A percentile compares a stretch with the other conserved stretches of the same genome.
Conservation (phyloP, 2,329 filamentous ascomycete species). For the Metarhizium anisopliae region DNA sequence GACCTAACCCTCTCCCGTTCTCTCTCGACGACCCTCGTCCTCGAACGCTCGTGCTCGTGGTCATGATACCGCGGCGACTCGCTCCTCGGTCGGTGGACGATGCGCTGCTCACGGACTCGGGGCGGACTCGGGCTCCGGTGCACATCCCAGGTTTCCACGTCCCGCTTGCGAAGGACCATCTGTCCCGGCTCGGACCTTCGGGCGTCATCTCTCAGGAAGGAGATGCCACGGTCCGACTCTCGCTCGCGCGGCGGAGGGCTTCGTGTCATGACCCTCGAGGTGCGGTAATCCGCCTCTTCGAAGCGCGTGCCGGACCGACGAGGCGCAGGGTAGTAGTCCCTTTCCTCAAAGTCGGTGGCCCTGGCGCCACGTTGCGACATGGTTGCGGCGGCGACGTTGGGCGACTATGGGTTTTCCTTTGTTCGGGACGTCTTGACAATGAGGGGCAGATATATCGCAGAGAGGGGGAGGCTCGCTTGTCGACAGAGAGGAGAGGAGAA, state of each 20-base stretch:
- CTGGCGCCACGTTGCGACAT: slow-evolving; percentile 12
- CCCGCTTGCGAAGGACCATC: slow-evolving; percentile 45
- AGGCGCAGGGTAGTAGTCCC: slow-evolving; percentile 31
- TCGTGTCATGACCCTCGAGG: slow-evolving; percentile 13
- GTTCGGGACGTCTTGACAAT: background rate
- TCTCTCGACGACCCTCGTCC: slow-evolving; percentile 29
- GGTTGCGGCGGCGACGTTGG: background rate
- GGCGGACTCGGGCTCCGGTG: slow-evolving; percentile 36
- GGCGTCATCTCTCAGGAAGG: slow-evolving; percentile 42
- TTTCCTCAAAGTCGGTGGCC: slow-evolving; percentile 35
- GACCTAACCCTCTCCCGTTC: slow-evolving; percentile 30
- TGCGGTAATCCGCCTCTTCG: slow-evolving; percentile 16
- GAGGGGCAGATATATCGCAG: background rate
- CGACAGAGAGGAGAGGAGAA: background rate
- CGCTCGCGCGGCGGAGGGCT: slow-evolving; percentile 29
- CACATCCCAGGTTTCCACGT: slow-evolving; percentile 45
- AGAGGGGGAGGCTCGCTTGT: background rate
- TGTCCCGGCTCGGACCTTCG: slow-evolving; percentile 39
- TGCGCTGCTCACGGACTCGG: slow-evolving; percentile 32
- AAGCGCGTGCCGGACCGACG: slow-evolving; percentile 22
- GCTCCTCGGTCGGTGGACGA: slow-evolving; percentile 34
- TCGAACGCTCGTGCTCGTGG: slow-evolving; percentile 24
- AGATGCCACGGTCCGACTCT: slow-evolving; percentile 35
- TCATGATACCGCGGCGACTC: slow-evolving; percentile 26
- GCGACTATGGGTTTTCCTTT: background rate